Evolutionary conservation across 805 yeast genomes (phyloP), one percentile per base, ranked within the genome.

Genomic region (Sugiyamaella mastotermitis): DNA sequence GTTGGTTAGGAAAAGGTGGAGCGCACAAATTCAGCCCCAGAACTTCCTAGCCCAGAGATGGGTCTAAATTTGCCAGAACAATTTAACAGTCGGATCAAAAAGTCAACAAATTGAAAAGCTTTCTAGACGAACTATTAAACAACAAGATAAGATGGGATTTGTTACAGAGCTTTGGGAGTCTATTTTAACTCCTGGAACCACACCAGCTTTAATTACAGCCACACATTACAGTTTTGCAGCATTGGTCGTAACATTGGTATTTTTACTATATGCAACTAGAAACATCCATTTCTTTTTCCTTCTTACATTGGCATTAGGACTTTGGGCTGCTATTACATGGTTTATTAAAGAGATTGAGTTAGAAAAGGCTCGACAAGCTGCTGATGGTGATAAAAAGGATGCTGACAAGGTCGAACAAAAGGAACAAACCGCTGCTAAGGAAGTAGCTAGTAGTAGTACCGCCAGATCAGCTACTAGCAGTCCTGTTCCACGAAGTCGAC

Each of bases 251-350:
- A 69, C 83, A 1, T 66, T 90, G 43, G 44, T 65, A 1, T 63
- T 69, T 41, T 71, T 90, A 63, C 74, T 70, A 48, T 57, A 77
- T 33, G 76, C 83, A 22, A 65, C 76, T 19, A 73, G 80, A 9
- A 69, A 67, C 50, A 72, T 83, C 40, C 98, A 92, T 60, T 66
- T 76, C 57, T 59, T 78, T 51, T 58, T 74, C 42, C 52, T 80
- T 45, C 53, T 71, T 31, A 64, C 74, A 17, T 70, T 86, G 35
- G 76, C 90, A 0, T 38, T 72, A 5, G 62, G 77, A 14, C 66
- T 92, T 17, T 92, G 95, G 83, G 80, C 68, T 0, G 69, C 83
- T 1, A 79, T 90, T 37, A 74, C 87, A 10, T 92, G 98, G 98
- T 92, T 90, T 55, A 74, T 88, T 10, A 56, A 58, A 8, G 97